Evolutionary conservation across 1,284 basidiomycete species (phyloP).

Genomic region (Porogramme epimiltina): DNA sequence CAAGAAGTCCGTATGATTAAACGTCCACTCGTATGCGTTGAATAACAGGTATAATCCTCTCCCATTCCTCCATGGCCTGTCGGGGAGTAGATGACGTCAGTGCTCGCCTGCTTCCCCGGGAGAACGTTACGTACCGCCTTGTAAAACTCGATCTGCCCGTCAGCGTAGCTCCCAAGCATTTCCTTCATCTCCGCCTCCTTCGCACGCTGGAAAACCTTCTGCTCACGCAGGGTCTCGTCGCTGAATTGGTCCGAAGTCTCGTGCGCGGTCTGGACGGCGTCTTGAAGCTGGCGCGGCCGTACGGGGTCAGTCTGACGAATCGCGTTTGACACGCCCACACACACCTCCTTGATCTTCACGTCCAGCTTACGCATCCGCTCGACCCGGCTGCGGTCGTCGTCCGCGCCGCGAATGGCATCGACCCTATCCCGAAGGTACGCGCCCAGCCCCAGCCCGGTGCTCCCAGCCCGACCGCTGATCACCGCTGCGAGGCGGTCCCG

Average conservation of each 20-base stretch:
- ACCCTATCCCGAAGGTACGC: slow-evolving; percentile 95
- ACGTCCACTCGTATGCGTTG: slow-evolving; percentile 88
- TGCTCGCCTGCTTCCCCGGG: slow-evolving; percentile 5
- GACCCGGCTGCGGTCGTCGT: slow-evolving; percentile 91
- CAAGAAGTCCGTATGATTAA: slow-evolving; percentile 37
- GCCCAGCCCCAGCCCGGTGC: slow-evolving; percentile 80
- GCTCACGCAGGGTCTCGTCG: slow-evolving; percentile 90
- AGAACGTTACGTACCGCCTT: slow-evolving; percentile 61
- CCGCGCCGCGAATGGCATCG: slow-evolving; percentile 88
- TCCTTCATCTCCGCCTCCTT: slow-evolving; percentile 97
- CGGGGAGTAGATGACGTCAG: neutral
- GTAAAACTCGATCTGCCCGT: slow-evolving; percentile 95
- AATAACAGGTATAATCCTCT: slow-evolving; percentile 83
- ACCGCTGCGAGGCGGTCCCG: slow-evolving; percentile 89
- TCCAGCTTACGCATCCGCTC: slow-evolving; percentile 94
- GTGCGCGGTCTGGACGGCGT: slow-evolving; percentile 92
- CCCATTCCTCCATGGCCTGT: slow-evolving; percentile 92
- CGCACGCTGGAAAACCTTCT: slow-evolving; percentile 84
- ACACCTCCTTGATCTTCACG: slow-evolving; percentile 90
- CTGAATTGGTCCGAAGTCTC: slow-evolving; percentile 96
- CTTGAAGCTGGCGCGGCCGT: slow-evolving; percentile 71
- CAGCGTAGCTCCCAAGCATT: slow-evolving; percentile 84
- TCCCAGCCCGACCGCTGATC: slow-evolving; percentile 79
- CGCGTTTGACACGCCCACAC: neutral
- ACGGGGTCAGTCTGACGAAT: neutral